Evolutionary conservation across 75 land plant species (phyloP), one percentile per base, ranked within the genome.

Genomic region (Pinus albicaulis): DNA sequence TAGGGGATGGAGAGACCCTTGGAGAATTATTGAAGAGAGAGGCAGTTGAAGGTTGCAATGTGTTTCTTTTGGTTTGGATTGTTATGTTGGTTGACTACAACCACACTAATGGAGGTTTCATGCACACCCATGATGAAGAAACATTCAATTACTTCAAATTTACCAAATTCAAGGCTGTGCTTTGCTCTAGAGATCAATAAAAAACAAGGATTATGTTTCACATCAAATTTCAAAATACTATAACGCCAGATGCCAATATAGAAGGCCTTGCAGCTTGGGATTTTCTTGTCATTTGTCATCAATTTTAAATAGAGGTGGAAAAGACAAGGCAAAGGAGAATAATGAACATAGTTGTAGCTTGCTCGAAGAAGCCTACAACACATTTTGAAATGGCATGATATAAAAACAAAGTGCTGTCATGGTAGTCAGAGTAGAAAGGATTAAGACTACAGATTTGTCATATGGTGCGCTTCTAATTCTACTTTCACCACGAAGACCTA

Each of bases 161-260:
- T 48, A 76, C 81, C 28, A 76, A 85, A 25, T 87, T 87, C 48
- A 75, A 82, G 25, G 85, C 81, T 59, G 69, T 87, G 56, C 79
- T 87, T 6, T 87, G 87, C 65, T 84, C 84, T 2, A 70, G 89
- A 23, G 66, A 74, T 55, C 72, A 52, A 26, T 89, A 38, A 38
- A 38, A 38, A 38, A 38, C 41, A 38, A 84, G 84, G 36, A 38
- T 87, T 12, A 22, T 89, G 74, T 95, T 78, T 76, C 92, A 25
- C 98, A 95, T 76, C 98, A 95, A n/a, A n/a, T n/a, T n/a, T 76
- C 98, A 95, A 70, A 95, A 95, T 79, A 92, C 86, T n/a, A 84
- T 92, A 60, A 82, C 84, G 3, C 81, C 92, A 23, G 98, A 95
- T 78, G 76, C 82, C 13, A 56, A 57, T 41, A 25, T 88, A 19